Percentiles rank a stretch among this genome's conserved stretches.
Evolutionary conservation across 2,329 filamentous ascomycete genomes (phyloP).

Genomic region (Zopfia rhizophila): DNA sequence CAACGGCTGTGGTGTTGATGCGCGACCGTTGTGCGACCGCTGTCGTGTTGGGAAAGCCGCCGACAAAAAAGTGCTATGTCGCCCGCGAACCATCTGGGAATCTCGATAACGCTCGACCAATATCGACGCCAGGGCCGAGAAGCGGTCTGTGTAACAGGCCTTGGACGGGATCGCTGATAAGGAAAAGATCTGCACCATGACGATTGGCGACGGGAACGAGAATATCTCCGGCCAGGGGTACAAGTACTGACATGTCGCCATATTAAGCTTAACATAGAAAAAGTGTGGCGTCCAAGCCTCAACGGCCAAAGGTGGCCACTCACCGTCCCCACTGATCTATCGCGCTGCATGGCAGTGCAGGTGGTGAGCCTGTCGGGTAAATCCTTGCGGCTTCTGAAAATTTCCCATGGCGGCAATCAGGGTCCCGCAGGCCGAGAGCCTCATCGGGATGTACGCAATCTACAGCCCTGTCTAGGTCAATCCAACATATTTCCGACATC

Average conservation of each 20-base stretch:
- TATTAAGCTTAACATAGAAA: slow-evolving; percentile 28
- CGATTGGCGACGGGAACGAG: slow-evolving; percentile 9
- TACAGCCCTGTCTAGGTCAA: slow-evolving; percentile 20
- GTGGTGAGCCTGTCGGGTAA: slow-evolving; percentile 16
- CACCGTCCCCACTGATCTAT: neutral
- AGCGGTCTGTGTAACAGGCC: slow-evolving; percentile 8
- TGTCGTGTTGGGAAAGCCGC: slow-evolving; percentile 12
- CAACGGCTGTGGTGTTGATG: slow-evolving; percentile 4
- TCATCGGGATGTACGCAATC: slow-evolving; percentile 24
- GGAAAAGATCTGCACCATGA: slow-evolving; percentile 22
- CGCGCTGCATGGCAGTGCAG: slow-evolving; percentile 8
- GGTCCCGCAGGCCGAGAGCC: slow-evolving; percentile 20
- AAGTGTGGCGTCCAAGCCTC: slow-evolving; percentile 22
- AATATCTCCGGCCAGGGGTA: slow-evolving; percentile 27
- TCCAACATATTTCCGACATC: slow-evolving; percentile 21
- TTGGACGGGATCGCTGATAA: slow-evolving; percentile 12
- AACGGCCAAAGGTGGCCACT: slow-evolving; percentile 8
- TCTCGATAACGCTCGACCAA: slow-evolving; percentile 6
- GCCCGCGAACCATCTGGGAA: neutral
- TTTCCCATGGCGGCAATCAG: slow-evolving; percentile 15
- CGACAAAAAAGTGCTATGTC: slow-evolving; percentile 1
- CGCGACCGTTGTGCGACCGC: slow-evolving; percentile 9
- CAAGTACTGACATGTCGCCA: slow-evolving; percentile 8
- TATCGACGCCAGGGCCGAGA: slow-evolving; percentile 12
- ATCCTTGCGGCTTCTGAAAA: slow-evolving; percentile 17